phyloP scores from a whole-genome alignment of 1,139 yeast genomes.

The Geotrichum carabidarum region DNA sequence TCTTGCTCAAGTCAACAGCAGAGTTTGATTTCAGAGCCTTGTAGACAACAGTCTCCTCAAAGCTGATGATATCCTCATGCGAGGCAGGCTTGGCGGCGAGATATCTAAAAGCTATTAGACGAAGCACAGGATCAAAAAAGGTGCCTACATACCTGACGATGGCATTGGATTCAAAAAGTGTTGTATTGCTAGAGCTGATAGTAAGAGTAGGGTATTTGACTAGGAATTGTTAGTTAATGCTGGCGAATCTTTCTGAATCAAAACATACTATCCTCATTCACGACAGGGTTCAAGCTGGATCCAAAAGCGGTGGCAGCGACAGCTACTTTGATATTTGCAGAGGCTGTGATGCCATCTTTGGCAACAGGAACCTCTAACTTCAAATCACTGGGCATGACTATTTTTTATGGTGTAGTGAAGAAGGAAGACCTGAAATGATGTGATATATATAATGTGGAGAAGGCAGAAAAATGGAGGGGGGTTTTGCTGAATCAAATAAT shows the following conservation, averaged over 20 bases:
- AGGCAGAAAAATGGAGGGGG: not conserved
- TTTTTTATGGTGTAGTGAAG: not conserved
- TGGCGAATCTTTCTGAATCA: not conserved
- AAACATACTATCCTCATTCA: constrained; percentile 15
- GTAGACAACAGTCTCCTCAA: constrained; percentile 24
- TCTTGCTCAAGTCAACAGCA: constrained; percentile 8
- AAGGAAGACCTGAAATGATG: no score
- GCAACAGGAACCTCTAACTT: constrained; percentile 17
- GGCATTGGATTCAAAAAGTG: constrained; percentile 69
- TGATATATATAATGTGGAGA: not conserved
- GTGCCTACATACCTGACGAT: constrained; percentile 62
- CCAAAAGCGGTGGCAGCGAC: constrained; percentile 13
- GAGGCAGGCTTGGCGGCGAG: constrained; percentile 34
- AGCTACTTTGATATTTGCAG: constrained; percentile 15
- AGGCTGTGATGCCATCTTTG: constrained; percentile 13
- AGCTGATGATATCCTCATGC: constrained; percentile 25
- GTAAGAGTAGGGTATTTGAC: constrained; percentile 11
- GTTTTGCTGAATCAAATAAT: not conserved
- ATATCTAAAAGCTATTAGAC: constrained; percentile 36
- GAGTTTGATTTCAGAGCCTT: constrained; percentile 17
- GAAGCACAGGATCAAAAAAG: no score
- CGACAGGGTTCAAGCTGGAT: constrained; percentile 7
- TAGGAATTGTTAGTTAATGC: not conserved
- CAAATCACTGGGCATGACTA: constrained; percentile 8
- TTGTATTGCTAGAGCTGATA: constrained; percentile 1